Evolutionary conservation across 192 early-diverging fungal species (phyloP).

Genomic region (Pecoramyces ruminantium): DNA sequence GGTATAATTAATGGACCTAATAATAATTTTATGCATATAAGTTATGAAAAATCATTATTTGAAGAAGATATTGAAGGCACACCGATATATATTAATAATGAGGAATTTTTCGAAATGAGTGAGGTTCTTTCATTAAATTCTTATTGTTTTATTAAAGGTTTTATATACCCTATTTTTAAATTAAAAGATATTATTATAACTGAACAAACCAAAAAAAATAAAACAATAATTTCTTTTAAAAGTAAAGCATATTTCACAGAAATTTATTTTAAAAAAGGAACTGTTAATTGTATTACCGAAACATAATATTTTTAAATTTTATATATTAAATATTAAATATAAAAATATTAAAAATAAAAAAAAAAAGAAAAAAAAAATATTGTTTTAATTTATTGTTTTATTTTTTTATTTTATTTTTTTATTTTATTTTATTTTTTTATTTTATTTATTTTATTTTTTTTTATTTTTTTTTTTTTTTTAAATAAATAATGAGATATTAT

Average conservation of each 20-base stretch:
- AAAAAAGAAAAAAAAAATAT: too few relatives aligned
- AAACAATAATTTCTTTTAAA: not conserved
- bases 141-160: not conserved
- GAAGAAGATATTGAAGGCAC: not conserved
- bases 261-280: not conserved
- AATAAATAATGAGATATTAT: too few relatives aligned
- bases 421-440: too few relatives aligned
- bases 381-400: too few relatives aligned
- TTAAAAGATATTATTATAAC: not conserved
- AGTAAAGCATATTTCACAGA: not conserved
- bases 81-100: not conserved
- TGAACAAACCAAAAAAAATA: not conserved
- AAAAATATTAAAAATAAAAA: too few relatives aligned
- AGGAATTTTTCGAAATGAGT: not conserved
- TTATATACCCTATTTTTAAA: not conserved
- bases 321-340: too few relatives aligned
- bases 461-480: too few relatives aligned
- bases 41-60: not conserved
- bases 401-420: too few relatives aligned
- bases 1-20: not conserved
- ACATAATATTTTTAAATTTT: too few relatives aligned
- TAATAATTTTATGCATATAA: not conserved
- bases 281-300: not conserved
- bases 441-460: too few relatives aligned
- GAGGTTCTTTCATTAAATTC: not conserved